Evolutionary conservation across 2,329 filamentous ascomycete species (phyloP), one percentile per base, ranked within the genome.

Genomic region (Microsporum canis): DNA sequence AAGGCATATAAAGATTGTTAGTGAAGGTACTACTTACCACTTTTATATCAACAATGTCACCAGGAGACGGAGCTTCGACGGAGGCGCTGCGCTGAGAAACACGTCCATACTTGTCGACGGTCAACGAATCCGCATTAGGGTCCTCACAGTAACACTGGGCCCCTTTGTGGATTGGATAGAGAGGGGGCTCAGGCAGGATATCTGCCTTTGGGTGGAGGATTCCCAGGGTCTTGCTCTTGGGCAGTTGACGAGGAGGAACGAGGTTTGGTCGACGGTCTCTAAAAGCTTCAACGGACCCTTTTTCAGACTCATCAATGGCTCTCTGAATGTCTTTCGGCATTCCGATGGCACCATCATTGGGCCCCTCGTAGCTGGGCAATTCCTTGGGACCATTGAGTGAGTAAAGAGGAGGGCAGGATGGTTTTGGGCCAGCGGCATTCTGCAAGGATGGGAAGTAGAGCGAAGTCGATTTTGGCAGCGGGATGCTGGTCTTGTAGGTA

Each of bases 381-480:
- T 27, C 34, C 34, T 36, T 17, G 17, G 17, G 10, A 3, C 23
- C 43, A 23, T 23, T 27, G 17, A 14, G 38, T 29, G 34, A 27
- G 36, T 47, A 27, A 14, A 49, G 17, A 34, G 57, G 41, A 12
- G 5, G 45, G 57, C 12, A 47, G 14, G 36, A 3, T 14, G 38
- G 38, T 5, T 36, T 5, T 14, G 27, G 53, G 23, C 27, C 12
- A 12, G 27, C 12, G 4, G 12, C 33, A 17, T 17, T 34, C 47
- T 45, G n/a, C 12, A 36, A 41, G 5, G 34, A 31, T 43, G 41
- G 57, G 23, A 60, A 57, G 29, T 17, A 43, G 23, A 33, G 38
- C 1, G 59, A 57, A 36, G 49, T 14, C 5, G 59, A 60, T n/a
- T 56, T 56, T 6, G 59, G 51, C 5, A 60, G 31, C 29, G 51